Conservation (phyloP, 1,139 yeast species). For the Zygosaccharomyces pseudobailii region DNA sequence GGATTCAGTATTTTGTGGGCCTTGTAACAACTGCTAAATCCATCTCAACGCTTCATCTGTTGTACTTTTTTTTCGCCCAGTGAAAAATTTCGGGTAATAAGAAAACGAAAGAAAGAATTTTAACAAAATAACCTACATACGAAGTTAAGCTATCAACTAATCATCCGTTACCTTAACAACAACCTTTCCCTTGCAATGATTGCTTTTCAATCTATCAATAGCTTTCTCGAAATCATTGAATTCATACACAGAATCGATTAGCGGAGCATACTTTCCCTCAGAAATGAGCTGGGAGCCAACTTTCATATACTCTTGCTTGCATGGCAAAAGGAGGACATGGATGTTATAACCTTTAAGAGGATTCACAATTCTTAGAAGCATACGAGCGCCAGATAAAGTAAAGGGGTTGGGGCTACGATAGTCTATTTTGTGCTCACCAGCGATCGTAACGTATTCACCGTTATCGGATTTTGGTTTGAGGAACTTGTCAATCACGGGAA, state of each 20-base stretch:
- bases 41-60: too few species aligned
- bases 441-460: slow-evolving; percentile 47
- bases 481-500: slow-evolving; percentile 35
- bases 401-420: slow-evolving; percentile 17
- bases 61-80: neutral
- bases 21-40: too few species aligned
- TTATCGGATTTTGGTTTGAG: slow-evolving; percentile 40
- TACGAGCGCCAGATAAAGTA: slow-evolving; percentile 17
- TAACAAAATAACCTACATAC: too few species aligned
- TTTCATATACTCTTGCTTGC: slow-evolving; percentile 30
- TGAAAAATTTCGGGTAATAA: slow-evolving; percentile 2
- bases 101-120: neutral
- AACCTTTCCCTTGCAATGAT: slow-evolving; percentile 60
- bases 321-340: slow-evolving; percentile 23
- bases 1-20: neutral
- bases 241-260: slow-evolving; percentile 50
- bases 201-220: slow-evolving; percentile 41
- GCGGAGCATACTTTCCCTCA: slow-evolving; percentile 41
- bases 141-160: neutral
- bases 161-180: slow-evolving; percentile 34
- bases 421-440: slow-evolving; percentile 43
- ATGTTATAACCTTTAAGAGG: slow-evolving; percentile 37
- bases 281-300: slow-evolving; percentile 39
- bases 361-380: slow-evolving; percentile 67
- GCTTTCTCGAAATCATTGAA: slow-evolving; percentile 51